These are phyloP conservation scores for Phytophthora agathidicida DNA, from an alignment of 352 stramenopile species.

Conservation along the genomic window DNA sequence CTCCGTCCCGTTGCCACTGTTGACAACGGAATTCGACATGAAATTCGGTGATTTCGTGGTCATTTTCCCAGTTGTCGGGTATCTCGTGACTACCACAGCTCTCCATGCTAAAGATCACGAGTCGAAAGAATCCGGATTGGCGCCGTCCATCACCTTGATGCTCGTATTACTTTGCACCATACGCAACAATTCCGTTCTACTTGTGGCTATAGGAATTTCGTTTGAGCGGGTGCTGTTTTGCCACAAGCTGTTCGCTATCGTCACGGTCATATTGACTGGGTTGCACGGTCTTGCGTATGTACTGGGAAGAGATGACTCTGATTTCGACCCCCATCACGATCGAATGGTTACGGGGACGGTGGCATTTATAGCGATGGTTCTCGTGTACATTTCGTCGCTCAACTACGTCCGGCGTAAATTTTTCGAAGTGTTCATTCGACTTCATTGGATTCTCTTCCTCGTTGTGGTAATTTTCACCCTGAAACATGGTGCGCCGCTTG, in stretches of 20 bases:
- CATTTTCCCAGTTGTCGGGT: constrained; percentile 9
- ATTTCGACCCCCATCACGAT: background rate
- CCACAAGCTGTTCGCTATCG: constrained; percentile 41
- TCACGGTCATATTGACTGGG: constrained; percentile 24
- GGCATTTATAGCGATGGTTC: constrained; percentile 29
- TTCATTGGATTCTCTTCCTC: constrained; percentile 50
- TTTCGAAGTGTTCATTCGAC: constrained; percentile 50
- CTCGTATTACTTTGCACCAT: constrained; percentile 39
- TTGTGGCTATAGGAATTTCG: constrained; percentile 32
- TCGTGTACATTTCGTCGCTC: constrained; percentile 32
- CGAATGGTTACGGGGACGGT: constrained; percentile 17
- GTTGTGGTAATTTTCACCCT: constrained; percentile 36
- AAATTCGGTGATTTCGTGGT: constrained; percentile 39
- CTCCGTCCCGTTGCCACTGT: constrained; percentile 11
- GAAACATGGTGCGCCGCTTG: constrained; percentile 33
- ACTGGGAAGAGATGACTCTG: constrained; percentile 1
- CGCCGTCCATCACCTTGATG: constrained; percentile 30
- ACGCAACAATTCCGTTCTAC: constrained; percentile 50
- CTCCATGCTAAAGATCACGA: background rate
- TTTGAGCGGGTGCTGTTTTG: constrained; percentile 50
- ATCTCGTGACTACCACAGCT: constrained; percentile 3
- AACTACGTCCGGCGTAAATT: constrained; percentile 36
- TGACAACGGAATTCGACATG: constrained; percentile 24
- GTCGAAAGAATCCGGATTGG: constrained; percentile 6
- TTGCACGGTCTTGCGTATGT: constrained; percentile 42